Evolutionary conservation across 345 rosid genomes (phyloP), one percentile per base, ranked within the genome.

Genomic region (Eucalyptus urophylla): DNA sequence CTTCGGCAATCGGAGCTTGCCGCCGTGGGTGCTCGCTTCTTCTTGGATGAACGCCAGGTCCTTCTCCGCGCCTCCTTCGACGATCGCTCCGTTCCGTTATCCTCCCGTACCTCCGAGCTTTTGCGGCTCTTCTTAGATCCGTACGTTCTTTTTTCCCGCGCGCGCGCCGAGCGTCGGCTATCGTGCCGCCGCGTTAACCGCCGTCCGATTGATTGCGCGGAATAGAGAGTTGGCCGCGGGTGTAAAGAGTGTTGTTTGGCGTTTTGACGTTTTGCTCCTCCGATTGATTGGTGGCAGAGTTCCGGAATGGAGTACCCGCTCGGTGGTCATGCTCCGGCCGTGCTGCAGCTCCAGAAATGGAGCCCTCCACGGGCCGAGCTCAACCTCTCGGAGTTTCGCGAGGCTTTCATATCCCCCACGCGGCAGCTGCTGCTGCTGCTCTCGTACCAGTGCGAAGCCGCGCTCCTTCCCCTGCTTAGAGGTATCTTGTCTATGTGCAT

Each of bases 321-420:
- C 90, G 90, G 90, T 45, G 88, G 91, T 53, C 96, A 93, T 92
- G 92, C 92, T 81, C 96, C 94, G 89, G 90, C 95, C 13, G 86
- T 96, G 89, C 92, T 97, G 93, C 99, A 95, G 92, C 88, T 98
- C 94, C 96, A 90, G 88, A 95, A 94, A 94, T 98, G 99, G 99
- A 93, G 72, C 67, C 94, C 97, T 87, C 92, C 97, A 56, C 92
- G 86, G 87, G 89, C 92, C 92, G 94, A 92, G 87, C 91, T 94
- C 86, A 91, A 96, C 85, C 92, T 95, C 85, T 94, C 99, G 43
- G 99, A 98, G 88, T 98, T 93, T 92, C 96, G 95, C 13, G 98
- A 97, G 90, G 99, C 96, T 90, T 97, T 95, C 91, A 93, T 98
- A 50, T 98, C 99, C 88, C 99, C 99, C 8, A 92, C 97, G 87